These are phyloP conservation scores for Solanum lycopersicoides DNA, from an alignment of 257 asterid species.

Conservation along the genomic window DNA sequence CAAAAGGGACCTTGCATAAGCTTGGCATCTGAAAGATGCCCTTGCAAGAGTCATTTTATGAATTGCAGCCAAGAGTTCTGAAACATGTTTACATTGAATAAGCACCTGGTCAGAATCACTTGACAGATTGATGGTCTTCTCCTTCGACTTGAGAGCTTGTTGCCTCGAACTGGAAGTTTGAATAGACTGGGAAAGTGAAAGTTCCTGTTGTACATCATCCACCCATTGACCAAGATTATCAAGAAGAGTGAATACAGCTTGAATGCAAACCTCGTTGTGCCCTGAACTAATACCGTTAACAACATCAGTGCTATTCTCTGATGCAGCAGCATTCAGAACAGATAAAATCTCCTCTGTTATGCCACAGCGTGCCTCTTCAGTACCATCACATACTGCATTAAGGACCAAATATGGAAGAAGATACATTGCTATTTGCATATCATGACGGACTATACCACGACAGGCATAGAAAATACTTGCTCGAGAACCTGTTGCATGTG, in stretches of 20 bases:
- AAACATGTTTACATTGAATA: slow-evolving; percentile 72
- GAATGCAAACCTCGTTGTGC: slow-evolving; percentile 89
- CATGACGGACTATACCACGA: slow-evolving; percentile 97
- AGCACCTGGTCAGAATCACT: slow-evolving; percentile 51
- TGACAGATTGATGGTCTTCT: slow-evolving; percentile 20
- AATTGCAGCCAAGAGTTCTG: slow-evolving; percentile 75
- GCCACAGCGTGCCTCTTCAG: slow-evolving; percentile 81
- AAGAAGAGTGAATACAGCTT: slow-evolving; percentile 89
- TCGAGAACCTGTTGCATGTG: slow-evolving; percentile 85
- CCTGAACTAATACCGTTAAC: slow-evolving; percentile 52
- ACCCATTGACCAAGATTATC: slow-evolving; percentile 99
- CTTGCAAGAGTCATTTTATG: slow-evolving; percentile 86
- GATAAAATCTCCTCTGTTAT: slow-evolving; percentile 75
- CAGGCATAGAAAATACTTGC: slow-evolving; percentile 80
- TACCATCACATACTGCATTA: slow-evolving; percentile 86
- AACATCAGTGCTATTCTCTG: slow-evolving; percentile 42
- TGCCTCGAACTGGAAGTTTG: slow-evolving; percentile 46
- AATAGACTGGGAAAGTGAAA: slow-evolving; percentile 75
- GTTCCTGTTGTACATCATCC: slow-evolving; percentile 86
- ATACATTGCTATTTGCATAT: slow-evolving; percentile 91
- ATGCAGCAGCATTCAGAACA: slow-evolving; percentile 77
- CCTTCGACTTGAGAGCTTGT: slow-evolving; percentile 51
- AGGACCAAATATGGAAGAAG: slow-evolving; percentile 90
- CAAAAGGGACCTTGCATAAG: slow-evolving; percentile 84
- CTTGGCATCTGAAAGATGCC: slow-evolving; percentile 97